phyloP scores from a whole-genome alignment of 1,284 basidiomycete species.

The Inonotus hispidus region DNA sequence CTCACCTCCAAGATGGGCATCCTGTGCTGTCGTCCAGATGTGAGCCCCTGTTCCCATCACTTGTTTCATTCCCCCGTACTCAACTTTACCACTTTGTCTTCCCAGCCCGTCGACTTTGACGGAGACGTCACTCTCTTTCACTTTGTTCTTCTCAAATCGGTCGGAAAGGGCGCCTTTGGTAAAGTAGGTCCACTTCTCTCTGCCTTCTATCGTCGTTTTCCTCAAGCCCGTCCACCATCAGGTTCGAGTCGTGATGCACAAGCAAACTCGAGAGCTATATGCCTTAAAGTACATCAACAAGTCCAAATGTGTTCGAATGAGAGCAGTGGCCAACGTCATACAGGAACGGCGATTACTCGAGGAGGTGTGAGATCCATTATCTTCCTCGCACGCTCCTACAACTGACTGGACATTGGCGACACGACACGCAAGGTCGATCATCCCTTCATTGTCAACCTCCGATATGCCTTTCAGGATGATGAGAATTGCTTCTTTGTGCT shows the following conservation, averaged over 20 bases:
- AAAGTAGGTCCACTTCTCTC: constrained; percentile 54
- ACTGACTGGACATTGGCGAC: not conserved
- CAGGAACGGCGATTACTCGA: constrained; percentile 90
- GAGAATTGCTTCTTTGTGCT: constrained; percentile 99
- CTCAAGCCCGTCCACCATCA: constrained; percentile 29
- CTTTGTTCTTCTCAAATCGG: constrained; percentile 89
- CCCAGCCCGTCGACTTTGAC: constrained; percentile 94
- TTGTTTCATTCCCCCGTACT: constrained; percentile 9
- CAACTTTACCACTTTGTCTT: constrained; percentile 8
- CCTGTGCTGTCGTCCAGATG: constrained; percentile 78
- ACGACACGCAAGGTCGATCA: constrained; percentile 76
- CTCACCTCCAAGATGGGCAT: constrained; percentile 58
- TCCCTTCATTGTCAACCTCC: constrained; percentile 92
- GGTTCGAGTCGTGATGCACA: constrained; percentile 98
- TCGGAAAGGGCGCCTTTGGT: constrained; percentile 97
- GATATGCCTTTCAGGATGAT: constrained; percentile 98
- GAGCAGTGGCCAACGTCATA: constrained; percentile 94
- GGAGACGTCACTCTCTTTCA: constrained; percentile 97
- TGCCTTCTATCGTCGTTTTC: not conserved
- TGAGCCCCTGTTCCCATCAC: constrained; percentile 28
- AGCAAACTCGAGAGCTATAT: constrained; percentile 91
- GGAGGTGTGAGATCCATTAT: constrained; percentile 52
- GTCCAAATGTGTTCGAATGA: constrained; percentile 95
- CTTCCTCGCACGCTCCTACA: not conserved
- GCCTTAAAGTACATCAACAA: constrained; percentile 99